Base-by-base conservation (phyloP, 805 yeast species). In the Sugiyamaella qingdaonensis region DNA sequence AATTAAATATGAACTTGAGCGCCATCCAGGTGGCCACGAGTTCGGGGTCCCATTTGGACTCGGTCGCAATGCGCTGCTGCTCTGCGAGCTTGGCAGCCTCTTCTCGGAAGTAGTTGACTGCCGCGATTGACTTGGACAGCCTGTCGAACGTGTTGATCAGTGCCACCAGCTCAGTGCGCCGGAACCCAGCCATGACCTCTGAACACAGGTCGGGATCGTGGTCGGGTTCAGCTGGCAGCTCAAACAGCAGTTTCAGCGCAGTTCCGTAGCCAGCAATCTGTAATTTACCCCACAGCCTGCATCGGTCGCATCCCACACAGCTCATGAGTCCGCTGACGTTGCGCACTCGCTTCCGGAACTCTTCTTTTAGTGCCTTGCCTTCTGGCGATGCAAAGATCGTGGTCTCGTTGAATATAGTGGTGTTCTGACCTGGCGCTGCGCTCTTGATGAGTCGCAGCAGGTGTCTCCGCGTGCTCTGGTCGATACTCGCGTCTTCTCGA, bases 191-290 rank as follows among this genome's bases (percentile, higher is more conserved):
- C 52, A 70, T 57, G 44, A 86, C 78, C 27, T 78, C 79, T 45
- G 74, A 70, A 46, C 76, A 76, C 43, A 63, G 67, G 36, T 72
- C 73, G n/a, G 65, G 67, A 48, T 74, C 75, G 48, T 73, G 73
- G 33, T 65, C 61, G 21, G 80, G 78, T 55, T 76, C 77, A 50
- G 74, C 78, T 41, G 82, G 79, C 50, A 84, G 70, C 67, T 92
- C 98, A 67, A 94, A 89, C 54, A 94, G 73, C 21, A 92, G 79
- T 68, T 94, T 94, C 64, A 94, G 78, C 1, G 97, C 95, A 8
- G 99, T 94, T 16, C 97, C 99, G 68, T 94, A 94, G 18, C 99
- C 99, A 13, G 94, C 88, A 1, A 96, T 89, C 73, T 94, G 99
- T 31, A 94, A 80, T 69, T 94, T 94, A 9, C 99, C 99, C 99